phyloP scores from a whole-genome alignment of 1,284 basidiomycete genomes.

The Fomitopsis pinicola region DNA sequence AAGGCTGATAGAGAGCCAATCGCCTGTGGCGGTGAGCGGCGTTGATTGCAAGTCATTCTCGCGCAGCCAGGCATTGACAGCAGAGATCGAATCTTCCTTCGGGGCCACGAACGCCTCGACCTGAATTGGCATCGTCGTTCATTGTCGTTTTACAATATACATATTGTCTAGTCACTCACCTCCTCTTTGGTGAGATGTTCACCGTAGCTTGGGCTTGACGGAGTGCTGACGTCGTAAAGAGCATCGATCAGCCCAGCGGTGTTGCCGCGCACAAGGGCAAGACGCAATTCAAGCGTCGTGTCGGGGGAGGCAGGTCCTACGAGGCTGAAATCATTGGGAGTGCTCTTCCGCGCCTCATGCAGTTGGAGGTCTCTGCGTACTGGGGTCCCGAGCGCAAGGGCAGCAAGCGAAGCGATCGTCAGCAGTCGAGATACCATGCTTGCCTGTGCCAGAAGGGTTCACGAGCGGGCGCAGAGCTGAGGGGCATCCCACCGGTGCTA shows the following conservation, averaged over 20 bases:
- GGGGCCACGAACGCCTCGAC: constrained; percentile 33
- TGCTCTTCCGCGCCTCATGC: constrained; percentile 24
- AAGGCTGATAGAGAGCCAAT: constrained; percentile 33
- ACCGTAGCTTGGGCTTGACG: constrained; percentile 28
- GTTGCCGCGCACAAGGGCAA: constrained; percentile 32
- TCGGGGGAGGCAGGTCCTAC: constrained; percentile 23
- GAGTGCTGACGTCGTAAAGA: constrained; percentile 32
- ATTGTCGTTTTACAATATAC: no score
- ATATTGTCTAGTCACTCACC: constrained; percentile 13
- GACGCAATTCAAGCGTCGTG: constrained; percentile 26
- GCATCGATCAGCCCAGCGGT: constrained; percentile 31
- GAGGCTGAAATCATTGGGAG: constrained; percentile 27
- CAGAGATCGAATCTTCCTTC: constrained; percentile 23
- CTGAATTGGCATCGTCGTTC: background rate
- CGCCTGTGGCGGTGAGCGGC: constrained; percentile 26
- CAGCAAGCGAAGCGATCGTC: constrained; percentile 21
- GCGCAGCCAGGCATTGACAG: constrained; percentile 32
- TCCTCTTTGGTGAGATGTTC: constrained; percentile 31
- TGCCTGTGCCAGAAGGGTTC: background rate
- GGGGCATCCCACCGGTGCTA: background rate
- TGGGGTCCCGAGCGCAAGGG: constrained; percentile 24
- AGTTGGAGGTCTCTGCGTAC: constrained; percentile 22
- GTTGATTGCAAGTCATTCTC: constrained; percentile 29
- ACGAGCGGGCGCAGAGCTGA: background rate
- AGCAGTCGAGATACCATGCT: constrained; percentile 6